Conservation (phyloP, 768 basidiomycete species). For the Suillus brevipes region DNA sequence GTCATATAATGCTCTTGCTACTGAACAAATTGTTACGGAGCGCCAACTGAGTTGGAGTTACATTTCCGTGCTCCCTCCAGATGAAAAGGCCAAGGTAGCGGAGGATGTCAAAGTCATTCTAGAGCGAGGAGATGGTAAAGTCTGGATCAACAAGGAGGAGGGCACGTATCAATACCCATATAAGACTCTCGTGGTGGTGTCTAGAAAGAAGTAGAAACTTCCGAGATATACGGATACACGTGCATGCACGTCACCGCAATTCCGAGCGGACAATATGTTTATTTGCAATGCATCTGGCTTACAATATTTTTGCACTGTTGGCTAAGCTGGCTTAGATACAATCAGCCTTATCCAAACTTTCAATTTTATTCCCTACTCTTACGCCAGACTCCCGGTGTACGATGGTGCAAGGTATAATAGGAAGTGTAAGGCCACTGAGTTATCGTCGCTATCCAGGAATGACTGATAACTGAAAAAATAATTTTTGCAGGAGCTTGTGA, state of each 20-base stretch:
- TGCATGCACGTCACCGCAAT: not conserved
- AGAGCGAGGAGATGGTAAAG: slow-evolving; percentile 57
- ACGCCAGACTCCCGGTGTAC: not conserved
- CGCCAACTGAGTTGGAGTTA: slow-evolving; percentile 85
- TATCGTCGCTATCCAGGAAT: not conserved
- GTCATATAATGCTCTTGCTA: slow-evolving; percentile 51
- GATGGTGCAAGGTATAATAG: slow-evolving; percentile 7
- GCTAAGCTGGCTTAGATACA: not conserved
- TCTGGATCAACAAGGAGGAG: slow-evolving; percentile 74
- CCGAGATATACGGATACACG: not conserved
- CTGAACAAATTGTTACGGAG: slow-evolving; percentile 57
- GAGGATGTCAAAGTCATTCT: slow-evolving; percentile 56
- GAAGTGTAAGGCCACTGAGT: not conserved
- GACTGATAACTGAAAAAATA: not conserved
- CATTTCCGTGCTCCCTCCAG: slow-evolving; percentile 60
- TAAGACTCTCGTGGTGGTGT: slow-evolving; percentile 61
- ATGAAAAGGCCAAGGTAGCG: slow-evolving; percentile 53
- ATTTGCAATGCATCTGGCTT: not conserved
- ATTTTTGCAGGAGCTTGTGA: slow-evolving; percentile 60
- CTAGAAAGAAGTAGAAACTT: slow-evolving; percentile 39
- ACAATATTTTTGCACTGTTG: not conserved
- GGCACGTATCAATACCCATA: slow-evolving; percentile 84
- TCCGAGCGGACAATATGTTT: not conserved
- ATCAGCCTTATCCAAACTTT: not conserved
- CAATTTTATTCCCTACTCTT: not conserved